Base-by-base conservation (phyloP, 495 filamentous ascomycete species). In the Evansstolkia leycettana region DNA sequence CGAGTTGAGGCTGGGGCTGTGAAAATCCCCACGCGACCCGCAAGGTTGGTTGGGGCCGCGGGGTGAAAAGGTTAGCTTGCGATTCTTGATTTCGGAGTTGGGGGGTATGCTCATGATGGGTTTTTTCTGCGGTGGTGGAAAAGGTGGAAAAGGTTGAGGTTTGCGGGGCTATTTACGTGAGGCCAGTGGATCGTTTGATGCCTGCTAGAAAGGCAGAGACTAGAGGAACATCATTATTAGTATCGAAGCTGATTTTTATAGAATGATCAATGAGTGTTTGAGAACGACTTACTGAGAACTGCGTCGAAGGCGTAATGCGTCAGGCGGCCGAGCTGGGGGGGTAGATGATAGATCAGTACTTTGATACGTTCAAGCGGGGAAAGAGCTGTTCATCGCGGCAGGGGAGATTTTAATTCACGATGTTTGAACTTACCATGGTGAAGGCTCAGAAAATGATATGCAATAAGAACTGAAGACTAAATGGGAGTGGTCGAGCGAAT, bases 281-380 rank as follows among this genome's bases (percentile, higher is more conserved):
- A 17, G 31, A 8, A 37, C 20, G 20, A 67, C 80, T 46, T 71
- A 93, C 85, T 60, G 43, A 96, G 75, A 20, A 96, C 84, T 43
- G 90, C 92, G 63, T 98, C 90, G 49, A 98, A 88, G 50, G 86
- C 85, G 66, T 90, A 94, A 66, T 98, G 90, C 47, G 80, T 80
- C 41, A 98, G 55, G 58, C 82, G 75, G 61, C 87, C 90, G 62
- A 98, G 68, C 92, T 96, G 74, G 58, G 58, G 37, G 26, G 17
- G n/a, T n/a, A n/a, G n/a, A n/a, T n/a, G n/a, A n/a, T n/a, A 23
- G 27, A 24, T n/a, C 2, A 28, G 23, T 12, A 4, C 4, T 23
- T 4, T 23, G n/a, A n/a, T n/a, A n/a, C 20, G 5, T 9, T 23
- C 20, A 9, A 9, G 9, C 20, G 20, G 4, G 20, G 20, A 9